A percentile compares a stretch with the other conserved stretches of the same genome.
Conservation (phyloP, 352 stramenopile genomes). For the Phytophthora pinifolia region DNA sequence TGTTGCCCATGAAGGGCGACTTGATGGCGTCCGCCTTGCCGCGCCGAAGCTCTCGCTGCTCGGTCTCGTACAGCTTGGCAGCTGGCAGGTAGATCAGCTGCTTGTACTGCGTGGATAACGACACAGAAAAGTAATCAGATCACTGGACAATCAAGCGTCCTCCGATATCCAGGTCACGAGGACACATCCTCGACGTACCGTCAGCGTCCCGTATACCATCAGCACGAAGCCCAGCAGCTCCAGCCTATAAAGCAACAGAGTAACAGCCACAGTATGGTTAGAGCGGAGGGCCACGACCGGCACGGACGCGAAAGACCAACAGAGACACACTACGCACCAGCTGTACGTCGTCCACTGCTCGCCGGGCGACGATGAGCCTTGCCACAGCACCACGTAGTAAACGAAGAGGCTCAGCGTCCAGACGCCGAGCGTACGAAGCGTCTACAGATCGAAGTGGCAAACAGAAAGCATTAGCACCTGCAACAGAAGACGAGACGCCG, state of each 20-base stretch:
- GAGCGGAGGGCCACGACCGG: not conserved
- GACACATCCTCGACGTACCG: slow-evolving; percentile 45
- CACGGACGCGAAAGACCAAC: not conserved
- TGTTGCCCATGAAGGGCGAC: slow-evolving; percentile 75
- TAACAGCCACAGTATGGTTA: slow-evolving; percentile 1
- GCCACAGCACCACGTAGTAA: slow-evolving; percentile 80
- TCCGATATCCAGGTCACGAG: not conserved
- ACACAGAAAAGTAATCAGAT: slow-evolving; percentile 3
- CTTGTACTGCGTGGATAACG: slow-evolving; percentile 63
- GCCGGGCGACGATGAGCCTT: slow-evolving; percentile 50
- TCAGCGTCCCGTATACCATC: slow-evolving; percentile 78
- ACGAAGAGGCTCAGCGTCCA: slow-evolving; percentile 78
- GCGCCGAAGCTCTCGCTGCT: slow-evolving; percentile 38
- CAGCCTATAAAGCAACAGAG: slow-evolving; percentile 41
- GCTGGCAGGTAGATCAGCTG: slow-evolving; percentile 64
- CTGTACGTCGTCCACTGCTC: slow-evolving; percentile 75
- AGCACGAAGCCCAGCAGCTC: slow-evolving; percentile 73
- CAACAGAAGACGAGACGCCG: slow-evolving; percentile 8
- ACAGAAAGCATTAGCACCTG: slow-evolving; percentile 6
- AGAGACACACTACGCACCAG: slow-evolving; percentile 39
- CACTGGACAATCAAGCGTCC: not conserved
- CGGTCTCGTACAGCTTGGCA: slow-evolving; percentile 45
- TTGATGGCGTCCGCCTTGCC: slow-evolving; percentile 41
- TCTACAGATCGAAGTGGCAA: slow-evolving; percentile 38
- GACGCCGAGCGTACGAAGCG: slow-evolving; percentile 74